Percentiles rank a stretch among this genome's conserved stretches.
phyloP scores from a whole-genome alignment of 768 basidiomycete species.

The Suillus alpinus region DNA sequence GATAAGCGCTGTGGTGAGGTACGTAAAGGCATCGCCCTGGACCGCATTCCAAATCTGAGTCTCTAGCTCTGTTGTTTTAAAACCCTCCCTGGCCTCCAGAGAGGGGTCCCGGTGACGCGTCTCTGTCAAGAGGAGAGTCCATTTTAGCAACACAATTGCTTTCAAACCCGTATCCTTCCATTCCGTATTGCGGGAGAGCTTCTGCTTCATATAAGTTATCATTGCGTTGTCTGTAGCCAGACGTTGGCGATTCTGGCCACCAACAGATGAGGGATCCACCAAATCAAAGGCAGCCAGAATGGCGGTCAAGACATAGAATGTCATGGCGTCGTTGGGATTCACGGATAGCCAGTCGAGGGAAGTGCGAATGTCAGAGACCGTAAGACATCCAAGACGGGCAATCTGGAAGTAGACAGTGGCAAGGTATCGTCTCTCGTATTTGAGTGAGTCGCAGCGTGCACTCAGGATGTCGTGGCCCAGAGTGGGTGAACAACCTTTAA shows the following conservation, averaged over 20 bases:
- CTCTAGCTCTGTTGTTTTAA: constrained; percentile 78
- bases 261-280: constrained; percentile 49
- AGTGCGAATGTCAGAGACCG: constrained; percentile 55
- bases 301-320: constrained; percentile 65
- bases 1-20: constrained; percentile 59
- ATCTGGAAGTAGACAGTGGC: constrained; percentile 62
- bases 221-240: constrained; percentile 46
- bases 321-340: constrained; percentile 66
- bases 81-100: constrained; percentile 62
- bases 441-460: constrained; percentile 69
- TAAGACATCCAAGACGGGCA: constrained; percentile 59
- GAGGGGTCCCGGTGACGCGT: constrained; percentile 64
- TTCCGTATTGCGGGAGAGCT: constrained; percentile 45
- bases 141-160: constrained; percentile 75
- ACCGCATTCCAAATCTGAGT: constrained; percentile 80
- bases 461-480: constrained; percentile 67
- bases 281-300: constrained; percentile 67
- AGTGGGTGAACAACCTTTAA: constrained; percentile 39
- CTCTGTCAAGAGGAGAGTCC: constrained; percentile 83
- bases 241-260: constrained; percentile 44
- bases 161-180: constrained; percentile 76
- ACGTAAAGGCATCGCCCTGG: constrained; percentile 77
- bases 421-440: constrained; percentile 69
- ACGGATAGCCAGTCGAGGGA: constrained; percentile 70
- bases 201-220: constrained; percentile 58